Conservation (phyloP, 2,329 filamentous ascomycete species). For the Epichloe elymi region DNA sequence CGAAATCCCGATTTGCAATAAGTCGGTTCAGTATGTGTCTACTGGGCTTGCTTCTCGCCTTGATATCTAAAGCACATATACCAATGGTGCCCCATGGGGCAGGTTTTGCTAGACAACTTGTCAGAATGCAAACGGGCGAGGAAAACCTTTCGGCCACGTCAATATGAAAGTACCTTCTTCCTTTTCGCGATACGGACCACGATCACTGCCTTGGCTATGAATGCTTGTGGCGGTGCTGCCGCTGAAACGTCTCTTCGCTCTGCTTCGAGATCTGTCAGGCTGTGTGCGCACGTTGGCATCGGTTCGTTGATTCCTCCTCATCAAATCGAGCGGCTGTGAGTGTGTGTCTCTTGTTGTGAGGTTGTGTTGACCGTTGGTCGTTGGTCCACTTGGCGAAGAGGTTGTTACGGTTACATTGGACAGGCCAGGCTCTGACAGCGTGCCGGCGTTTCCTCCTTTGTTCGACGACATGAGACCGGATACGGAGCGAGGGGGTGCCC, state of each 20-base stretch:
- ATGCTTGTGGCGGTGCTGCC: conserved; percentile 72
- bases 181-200: conserved; percentile 42
- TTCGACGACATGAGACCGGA: conserved; percentile 34
- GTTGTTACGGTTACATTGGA: conserved; percentile 42
- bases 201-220: conserved; percentile 64
- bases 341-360: conserved; percentile 31
- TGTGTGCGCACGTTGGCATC: conserved; percentile 29
- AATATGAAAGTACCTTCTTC: conserved; percentile 31
- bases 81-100: conserved; percentile 61
- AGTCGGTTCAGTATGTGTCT: conserved; percentile 89
- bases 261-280: conserved; percentile 50
- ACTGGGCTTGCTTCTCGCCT: conserved; percentile 92
- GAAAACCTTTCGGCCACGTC: neutral
- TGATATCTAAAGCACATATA: conserved; percentile 88
- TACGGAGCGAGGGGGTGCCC: conserved; percentile 26
- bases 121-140: conserved; percentile 13
- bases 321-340: conserved; percentile 29
- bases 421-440: conserved; percentile 37
- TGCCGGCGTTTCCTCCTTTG: conserved; percentile 23
- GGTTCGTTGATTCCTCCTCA: conserved; percentile 28
- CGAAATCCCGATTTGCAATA: conserved; percentile 83
- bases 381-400: conserved; percentile 27
- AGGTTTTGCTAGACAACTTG: conserved; percentile 32
- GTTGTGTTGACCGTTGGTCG: conserved; percentile 29
- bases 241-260: conserved; percentile 63